Conservation (phyloP, 1,139 yeast genomes). For the Nadsonia commutata region DNA sequence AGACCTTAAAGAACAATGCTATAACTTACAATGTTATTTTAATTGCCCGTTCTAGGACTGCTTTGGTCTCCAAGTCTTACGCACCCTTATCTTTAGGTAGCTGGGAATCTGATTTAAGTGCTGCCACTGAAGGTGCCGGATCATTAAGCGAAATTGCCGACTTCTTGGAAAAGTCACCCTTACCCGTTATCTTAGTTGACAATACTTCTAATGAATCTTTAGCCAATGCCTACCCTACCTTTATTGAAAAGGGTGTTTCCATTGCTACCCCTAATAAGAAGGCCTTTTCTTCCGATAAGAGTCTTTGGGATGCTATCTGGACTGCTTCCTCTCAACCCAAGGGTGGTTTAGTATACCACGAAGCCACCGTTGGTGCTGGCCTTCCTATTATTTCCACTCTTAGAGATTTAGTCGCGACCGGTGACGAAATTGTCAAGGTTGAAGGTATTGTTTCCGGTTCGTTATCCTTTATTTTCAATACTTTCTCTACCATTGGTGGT, state of each 20-base stretch:
- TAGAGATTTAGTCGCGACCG: conserved; percentile 76
- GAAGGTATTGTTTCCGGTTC: conserved; percentile 98
- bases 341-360: conserved; percentile 84
- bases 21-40: conserved; percentile 55
- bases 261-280: conserved; percentile 97
- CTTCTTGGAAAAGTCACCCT: conserved; percentile 48
- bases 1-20: conserved; percentile 27
- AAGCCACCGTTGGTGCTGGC: conserved; percentile 99
- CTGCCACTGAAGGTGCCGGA: conserved; percentile 39
- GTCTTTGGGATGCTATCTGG: conserved; percentile 66
- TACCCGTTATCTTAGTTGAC: conserved; percentile 77
- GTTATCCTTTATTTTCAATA: conserved; percentile 88
- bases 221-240: conserved; percentile 63
- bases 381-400: conserved; percentile 83
- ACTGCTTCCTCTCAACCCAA: conserved; percentile 30
- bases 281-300: conserved; percentile 76
- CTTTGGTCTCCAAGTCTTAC: conserved; percentile 55
- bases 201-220: conserved; percentile 76
- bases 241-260: conserved; percentile 67
- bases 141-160: conserved; percentile 42
- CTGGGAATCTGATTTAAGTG: conserved; percentile 35
- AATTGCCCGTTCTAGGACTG: conserved; percentile 60
- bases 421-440: conserved; percentile 77
- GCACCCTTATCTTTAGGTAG: conserved; percentile 47
- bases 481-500: conserved; percentile 55